Evolutionary conservation across 805 yeast genomes (phyloP), one percentile per base, ranked within the genome.

Genomic region (Lipomyces spencermartinsiae): DNA sequence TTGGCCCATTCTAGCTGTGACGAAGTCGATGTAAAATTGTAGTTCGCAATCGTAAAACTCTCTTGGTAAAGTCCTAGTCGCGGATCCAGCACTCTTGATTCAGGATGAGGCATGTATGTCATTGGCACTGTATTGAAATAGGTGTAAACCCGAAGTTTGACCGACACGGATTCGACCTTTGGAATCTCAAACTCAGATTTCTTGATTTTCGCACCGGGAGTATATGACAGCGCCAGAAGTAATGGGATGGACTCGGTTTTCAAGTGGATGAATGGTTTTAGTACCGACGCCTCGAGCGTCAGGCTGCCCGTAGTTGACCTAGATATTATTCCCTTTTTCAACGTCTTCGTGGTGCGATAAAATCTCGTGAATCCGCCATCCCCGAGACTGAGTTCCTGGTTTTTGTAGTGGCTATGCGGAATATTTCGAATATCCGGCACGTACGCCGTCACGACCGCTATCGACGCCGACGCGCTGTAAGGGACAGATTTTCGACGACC

Each of bases 61-160:
- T 64, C 66, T n/a, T 14, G 25, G 54, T 68, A 68, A 6, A 60
- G 12, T 5, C 71, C 69, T 12, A 68, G 59, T 12, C 39, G 54
- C 4, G 69, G 62, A 31, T 68, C 69, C 7, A 58, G 29, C 51
- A 33, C 55, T 10, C 63, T 46, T 14, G 69, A 65, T n/a, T 63
- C 59, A 14, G 69, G 69, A 7, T 53, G 58, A 7, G 71, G 71
- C 9, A 68, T 33, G 57, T 65, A 66, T 3, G 63, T 53, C 62
- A 68, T 54, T 4, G 66, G 25, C 22, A 22, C 54, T 2, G 67
- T 59, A 37, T 34, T 37, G 49, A 57, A 68, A 58, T 43, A 68
- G 1, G 71, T 68, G 39, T 58, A 39, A 1, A 43, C 67, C 12
- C 65, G 58, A 5, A 68, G 60, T 25, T 60, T 62, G 35, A 66